Base-by-base conservation (phyloP, 2,329 filamentous ascomycete species). In the Colletotrichum gloeosporioides region DNA sequence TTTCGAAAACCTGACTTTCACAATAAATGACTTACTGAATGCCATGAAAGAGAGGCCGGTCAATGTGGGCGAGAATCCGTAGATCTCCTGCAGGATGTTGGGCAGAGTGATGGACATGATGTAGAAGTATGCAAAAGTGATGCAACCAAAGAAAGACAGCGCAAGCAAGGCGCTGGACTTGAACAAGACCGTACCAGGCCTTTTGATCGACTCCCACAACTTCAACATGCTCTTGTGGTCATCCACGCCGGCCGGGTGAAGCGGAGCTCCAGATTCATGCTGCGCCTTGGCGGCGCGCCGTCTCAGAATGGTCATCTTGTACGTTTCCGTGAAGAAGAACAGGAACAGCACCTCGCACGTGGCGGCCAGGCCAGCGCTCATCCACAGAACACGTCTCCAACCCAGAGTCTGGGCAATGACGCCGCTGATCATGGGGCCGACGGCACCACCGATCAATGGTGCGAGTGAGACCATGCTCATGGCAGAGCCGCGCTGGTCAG, bases 391-490 rank as follows among this genome's bases (percentile, higher is more conserved):
- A 63, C 82, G 80, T 34, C 91, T 83, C 91, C 91, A 93, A 4
- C 91, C 90, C 3, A 89, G 77, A 4, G 81, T 85, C 81, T 92
- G 86, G 4, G 90, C 89, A 59, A 93, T 88, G 3, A 87, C 86
- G 10, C 90, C 90, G 32, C 87, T 86, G 32, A 92, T 88, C 1
- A 89, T 88, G 3, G 91, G 91, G 0, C 90, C 91, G 8, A 91
- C 81, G 4, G 90, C 90, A 6, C 90, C 90, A 25, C 91, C 91
- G 18, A 92, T 81, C 4, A 93, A 83, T 0, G 91, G 91, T 3
- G 91, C 90, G 3, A 93, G 82, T 81, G 89, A 89, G 63, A 92
- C 84, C 61, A 90, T 75, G 79, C 88, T 90, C 88, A 93, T 90
- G 9, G 91, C 88, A 1, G 87, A 87, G 29, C 92, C 92, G 18